Evolutionary conservation across 2,329 filamentous ascomycete genomes (phyloP).

Genomic region (Talaromyces sp.): DNA sequence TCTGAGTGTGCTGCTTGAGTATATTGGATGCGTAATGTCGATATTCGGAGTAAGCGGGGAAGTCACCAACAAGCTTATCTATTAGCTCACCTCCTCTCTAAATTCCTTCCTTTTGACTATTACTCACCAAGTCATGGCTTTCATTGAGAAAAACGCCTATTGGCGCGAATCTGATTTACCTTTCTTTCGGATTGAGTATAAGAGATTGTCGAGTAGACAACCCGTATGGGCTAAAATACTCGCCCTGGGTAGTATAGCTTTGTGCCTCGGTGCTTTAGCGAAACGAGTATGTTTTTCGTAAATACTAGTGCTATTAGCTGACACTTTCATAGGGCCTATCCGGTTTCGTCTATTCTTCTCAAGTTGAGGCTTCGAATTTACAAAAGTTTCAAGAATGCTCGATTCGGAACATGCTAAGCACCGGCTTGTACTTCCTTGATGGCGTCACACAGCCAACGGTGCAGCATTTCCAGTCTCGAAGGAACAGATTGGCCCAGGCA

Average conservation of each 20-base stretch:
- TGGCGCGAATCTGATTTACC: background rate
- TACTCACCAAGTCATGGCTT: background rate
- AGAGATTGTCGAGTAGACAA: background rate
- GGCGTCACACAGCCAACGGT: constrained; percentile 46
- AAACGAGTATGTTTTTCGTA: background rate
- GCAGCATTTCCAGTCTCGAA: constrained; percentile 53
- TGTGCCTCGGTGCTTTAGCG: background rate
- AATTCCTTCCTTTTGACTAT: background rate
- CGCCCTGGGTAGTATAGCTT: background rate
- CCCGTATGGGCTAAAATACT: background rate
- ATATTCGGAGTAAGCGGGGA: background rate
- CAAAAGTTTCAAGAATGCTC: constrained; percentile 48
- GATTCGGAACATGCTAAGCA: constrained; percentile 47
- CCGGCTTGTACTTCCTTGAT: constrained; percentile 52
- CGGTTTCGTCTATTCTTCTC: background rate
- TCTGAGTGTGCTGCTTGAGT: background rate
- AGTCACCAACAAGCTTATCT: background rate
- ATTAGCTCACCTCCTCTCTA: background rate
- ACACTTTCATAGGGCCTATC: background rate
- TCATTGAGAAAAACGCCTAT: background rate
- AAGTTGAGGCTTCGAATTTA: background rate
- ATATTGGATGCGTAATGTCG: background rate
- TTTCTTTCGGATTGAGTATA: background rate
- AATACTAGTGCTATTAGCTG: too few relatives aligned
- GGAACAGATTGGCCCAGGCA: constrained; percentile 55